These are phyloP conservation scores for Pseudogymnoascus sp. DNA, from an alignment of 2,329 filamentous ascomycete genomes.

Conservation along the genomic window DNA sequence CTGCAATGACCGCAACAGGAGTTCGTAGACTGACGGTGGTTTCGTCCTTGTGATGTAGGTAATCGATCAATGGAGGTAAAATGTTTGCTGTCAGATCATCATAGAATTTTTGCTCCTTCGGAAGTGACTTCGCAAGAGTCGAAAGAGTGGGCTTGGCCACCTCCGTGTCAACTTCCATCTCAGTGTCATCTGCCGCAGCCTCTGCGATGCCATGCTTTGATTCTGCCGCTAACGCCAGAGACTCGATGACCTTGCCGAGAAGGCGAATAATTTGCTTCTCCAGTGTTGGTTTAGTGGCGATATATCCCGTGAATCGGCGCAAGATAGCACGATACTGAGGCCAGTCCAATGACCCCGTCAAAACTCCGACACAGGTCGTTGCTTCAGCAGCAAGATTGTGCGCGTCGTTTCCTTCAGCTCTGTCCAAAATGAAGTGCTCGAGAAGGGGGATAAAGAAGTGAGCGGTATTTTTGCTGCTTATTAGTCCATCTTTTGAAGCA, in stretches of 20 bases:
- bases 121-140: constrained; percentile 56
- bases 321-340: constrained; percentile 80
- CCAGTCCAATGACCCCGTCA: constrained; percentile 78
- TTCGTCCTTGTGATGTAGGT: constrained; percentile 91
- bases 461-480: constrained; percentile 70
- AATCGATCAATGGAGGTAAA: constrained; percentile 69
- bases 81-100: constrained; percentile 67
- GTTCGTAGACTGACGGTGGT: constrained; percentile 87
- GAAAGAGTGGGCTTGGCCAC: constrained; percentile 25
- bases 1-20: constrained; percentile 78
- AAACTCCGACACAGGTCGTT: constrained; percentile 65
- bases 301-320: constrained; percentile 72
- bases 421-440: constrained; percentile 88
- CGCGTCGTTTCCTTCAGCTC: constrained; percentile 63
- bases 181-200: constrained; percentile 24
- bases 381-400: constrained; percentile 83
- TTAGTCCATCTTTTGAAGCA: constrained; percentile 53
- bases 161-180: constrained; percentile 35
- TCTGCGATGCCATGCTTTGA: constrained; percentile 25
- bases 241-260: constrained; percentile 72
- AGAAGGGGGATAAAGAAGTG: constrained; percentile 85
- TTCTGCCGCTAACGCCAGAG: constrained; percentile 50
- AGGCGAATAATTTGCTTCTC: constrained; percentile 82
- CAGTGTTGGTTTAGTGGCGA: constrained; percentile 70
- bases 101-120: constrained; percentile 56